These are phyloP conservation scores for Panaeolus cyanescens DNA, from an alignment of 768 basidiomycete genomes.

Conservation along the genomic window DNA sequence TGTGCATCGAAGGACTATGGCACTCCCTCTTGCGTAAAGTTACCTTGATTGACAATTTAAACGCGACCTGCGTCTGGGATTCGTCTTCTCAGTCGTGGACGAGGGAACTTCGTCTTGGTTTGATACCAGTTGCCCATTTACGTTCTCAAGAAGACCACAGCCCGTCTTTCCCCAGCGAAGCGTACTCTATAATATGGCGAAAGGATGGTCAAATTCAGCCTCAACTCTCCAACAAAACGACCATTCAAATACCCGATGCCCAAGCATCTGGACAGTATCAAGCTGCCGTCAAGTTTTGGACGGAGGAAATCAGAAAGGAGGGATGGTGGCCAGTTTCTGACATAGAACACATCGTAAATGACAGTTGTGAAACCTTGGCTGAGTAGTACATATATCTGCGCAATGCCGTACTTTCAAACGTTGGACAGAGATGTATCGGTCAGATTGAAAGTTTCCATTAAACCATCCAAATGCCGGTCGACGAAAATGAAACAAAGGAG, in stretches of 20 bases:
- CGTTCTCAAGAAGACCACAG: constrained; percentile 23
- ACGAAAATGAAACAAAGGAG: constrained; percentile 28
- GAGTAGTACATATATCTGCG: no score
- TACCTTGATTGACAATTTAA: constrained; percentile 59
- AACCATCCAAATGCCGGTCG: neutral
- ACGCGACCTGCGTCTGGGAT: constrained; percentile 36
- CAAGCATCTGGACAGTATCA: neutral
- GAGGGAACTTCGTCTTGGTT: constrained; percentile 44
- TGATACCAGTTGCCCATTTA: constrained; percentile 66
- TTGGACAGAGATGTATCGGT: no score
- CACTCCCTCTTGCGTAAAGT: constrained; percentile 58
- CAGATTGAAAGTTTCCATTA: neutral
- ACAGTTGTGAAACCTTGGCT: neutral
- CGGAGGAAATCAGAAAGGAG: neutral
- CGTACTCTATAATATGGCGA: constrained; percentile 59
- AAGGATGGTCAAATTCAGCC: constrained; percentile 47
- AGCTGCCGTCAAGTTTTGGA: neutral
- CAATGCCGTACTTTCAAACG: no score
- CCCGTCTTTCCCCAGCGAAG: constrained; percentile 23
- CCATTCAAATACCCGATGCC: constrained; percentile 19
- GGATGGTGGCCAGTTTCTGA: neutral
- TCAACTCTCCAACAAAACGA: constrained; percentile 52
- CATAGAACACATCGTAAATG: neutral
- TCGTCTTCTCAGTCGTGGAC: constrained; percentile 10
- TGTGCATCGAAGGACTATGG: constrained; percentile 78